Base-by-base conservation (phyloP, 2,329 filamentous ascomycete species). In the Rhinocladiella mackenziei region DNA sequence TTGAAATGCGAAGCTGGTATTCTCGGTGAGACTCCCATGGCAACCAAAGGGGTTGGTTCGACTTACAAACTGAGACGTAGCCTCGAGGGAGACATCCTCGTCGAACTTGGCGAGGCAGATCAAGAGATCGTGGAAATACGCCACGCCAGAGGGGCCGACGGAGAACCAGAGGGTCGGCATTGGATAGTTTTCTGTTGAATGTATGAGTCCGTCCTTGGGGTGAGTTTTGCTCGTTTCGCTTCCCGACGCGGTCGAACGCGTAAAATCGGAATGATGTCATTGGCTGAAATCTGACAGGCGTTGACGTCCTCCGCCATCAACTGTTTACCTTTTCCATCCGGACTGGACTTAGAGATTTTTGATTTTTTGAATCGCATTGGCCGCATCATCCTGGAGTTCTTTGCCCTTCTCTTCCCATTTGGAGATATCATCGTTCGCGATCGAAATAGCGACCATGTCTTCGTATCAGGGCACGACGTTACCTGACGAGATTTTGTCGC, bases 101-200 rank as follows among this genome's bases (percentile, higher is more conserved):
- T 75, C 77, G 63, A 83, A 83, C 61, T 80, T 82, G 41, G 74
- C 69, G 1, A 83, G 68, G 57, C 80, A 83, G 26, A 71, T 65
- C 18, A 83, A 68, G 5, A 73, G 64, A 58, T 82, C 78, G 54
- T 82, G 78, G 4, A 83, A 56, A 39, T 70, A 72, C 6, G 71
- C 66, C 31, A 79, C 70, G 2, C 76, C 75, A 51, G 74, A 69
- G 9, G 78, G 77, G 29, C 67, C 68, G 30, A 83, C 65, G 1
- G 76, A 76, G 57, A 83, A 80, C 23, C 61, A 59, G 20, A 71
- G 54, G 9, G 59, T 61, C 6, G 64, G 60, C 65, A 69, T 66
- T 36, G 31, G 4, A 33, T 10, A 32, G 26, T 4, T 30, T 30
- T 10, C 15, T 30, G 28, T n/a, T n/a, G 28, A n/a, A n/a, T 30